phyloP scores from a whole-genome alignment of 306 rosid species.

The Gillenia trifoliata region DNA sequence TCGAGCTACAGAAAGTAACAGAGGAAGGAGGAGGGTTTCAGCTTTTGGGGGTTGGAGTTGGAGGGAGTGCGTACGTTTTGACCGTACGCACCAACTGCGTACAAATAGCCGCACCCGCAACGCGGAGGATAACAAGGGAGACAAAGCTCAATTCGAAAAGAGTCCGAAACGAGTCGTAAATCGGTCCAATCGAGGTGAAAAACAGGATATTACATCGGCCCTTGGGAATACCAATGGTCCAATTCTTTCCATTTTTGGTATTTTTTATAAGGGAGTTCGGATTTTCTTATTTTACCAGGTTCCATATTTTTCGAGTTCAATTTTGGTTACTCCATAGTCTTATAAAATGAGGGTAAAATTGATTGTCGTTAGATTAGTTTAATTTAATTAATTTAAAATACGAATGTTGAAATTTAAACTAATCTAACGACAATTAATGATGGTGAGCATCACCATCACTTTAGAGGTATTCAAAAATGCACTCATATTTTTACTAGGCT shows the following conservation, averaged over 20 bases:
- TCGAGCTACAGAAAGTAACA: slow-evolving; percentile 23
- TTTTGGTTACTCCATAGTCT: too few relatives aligned
- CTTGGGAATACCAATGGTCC: background rate
- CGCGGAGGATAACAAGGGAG: background rate
- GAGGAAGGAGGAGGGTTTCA: background rate
- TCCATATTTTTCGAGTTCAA: background rate
- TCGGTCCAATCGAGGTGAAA: slow-evolving; percentile 39
- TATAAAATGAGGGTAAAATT: too few relatives aligned
- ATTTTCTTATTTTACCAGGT: background rate
- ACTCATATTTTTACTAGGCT: too few relatives aligned
- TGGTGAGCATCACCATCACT: too few relatives aligned
- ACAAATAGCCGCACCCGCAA: slow-evolving; percentile 15
- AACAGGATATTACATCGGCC: background rate
- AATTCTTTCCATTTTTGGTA: background rate
- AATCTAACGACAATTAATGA: too few relatives aligned
- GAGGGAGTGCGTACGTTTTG: background rate
- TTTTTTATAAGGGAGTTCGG: background rate
- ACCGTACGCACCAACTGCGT: slow-evolving; percentile 6
- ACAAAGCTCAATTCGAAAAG: background rate
- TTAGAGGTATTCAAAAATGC: too few relatives aligned
- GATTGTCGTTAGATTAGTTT: too few relatives aligned
- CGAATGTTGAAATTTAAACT: too few relatives aligned
- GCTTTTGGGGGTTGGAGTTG: background rate
- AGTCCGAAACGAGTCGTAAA: background rate
- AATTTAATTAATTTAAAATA: too few relatives aligned